phyloP scores from a whole-genome alignment of 306 rosid species.

The Abrus pulchellus region DNA sequence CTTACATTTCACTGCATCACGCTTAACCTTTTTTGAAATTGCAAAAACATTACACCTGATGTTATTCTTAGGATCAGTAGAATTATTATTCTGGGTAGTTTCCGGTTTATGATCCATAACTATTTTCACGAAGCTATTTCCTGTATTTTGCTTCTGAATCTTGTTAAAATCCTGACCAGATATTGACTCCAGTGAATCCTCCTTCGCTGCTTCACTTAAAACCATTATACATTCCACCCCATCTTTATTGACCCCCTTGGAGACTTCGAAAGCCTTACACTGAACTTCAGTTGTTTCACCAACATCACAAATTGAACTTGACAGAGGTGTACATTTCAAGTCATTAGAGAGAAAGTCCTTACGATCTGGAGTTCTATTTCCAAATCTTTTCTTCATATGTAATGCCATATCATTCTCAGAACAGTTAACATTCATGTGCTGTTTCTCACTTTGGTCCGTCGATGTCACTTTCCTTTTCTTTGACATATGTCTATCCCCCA shows the following conservation, averaged over 20 bases:
- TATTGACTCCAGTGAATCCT: constrained; percentile 53
- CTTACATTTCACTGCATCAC: constrained; percentile 47
- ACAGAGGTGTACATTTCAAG: constrained; percentile 36
- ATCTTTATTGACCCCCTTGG: constrained; percentile 43
- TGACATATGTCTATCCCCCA: constrained; percentile 15
- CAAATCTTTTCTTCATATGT: constrained; percentile 25
- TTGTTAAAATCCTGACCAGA: constrained; percentile 56
- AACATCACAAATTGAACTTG: constrained; percentile 45
- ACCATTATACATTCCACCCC: constrained; percentile 48
- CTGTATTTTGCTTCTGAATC: constrained; percentile 49
- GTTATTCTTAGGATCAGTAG: constrained; percentile 37
- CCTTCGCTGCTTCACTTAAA: constrained; percentile 52
- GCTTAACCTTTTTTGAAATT: constrained; percentile 39
- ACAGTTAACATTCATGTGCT: constrained; percentile 6
- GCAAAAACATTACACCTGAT: constrained; percentile 43
- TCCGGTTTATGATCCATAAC: constrained; percentile 37
- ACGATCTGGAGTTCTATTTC: constrained; percentile 20
- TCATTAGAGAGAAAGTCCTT: constrained; percentile 34
- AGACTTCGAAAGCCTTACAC: constrained; percentile 37
- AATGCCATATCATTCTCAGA: constrained; percentile 21
- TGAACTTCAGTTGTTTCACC: constrained; percentile 32
- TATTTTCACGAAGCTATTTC: constrained; percentile 49
- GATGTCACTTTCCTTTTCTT: constrained; percentile 33
- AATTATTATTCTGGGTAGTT: constrained; percentile 34
- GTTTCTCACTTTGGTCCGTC: constrained; percentile 31